These are phyloP conservation scores for Gastrolobium villosum DNA, from an alignment of 306 rosid species.

Conservation along the genomic window DNA sequence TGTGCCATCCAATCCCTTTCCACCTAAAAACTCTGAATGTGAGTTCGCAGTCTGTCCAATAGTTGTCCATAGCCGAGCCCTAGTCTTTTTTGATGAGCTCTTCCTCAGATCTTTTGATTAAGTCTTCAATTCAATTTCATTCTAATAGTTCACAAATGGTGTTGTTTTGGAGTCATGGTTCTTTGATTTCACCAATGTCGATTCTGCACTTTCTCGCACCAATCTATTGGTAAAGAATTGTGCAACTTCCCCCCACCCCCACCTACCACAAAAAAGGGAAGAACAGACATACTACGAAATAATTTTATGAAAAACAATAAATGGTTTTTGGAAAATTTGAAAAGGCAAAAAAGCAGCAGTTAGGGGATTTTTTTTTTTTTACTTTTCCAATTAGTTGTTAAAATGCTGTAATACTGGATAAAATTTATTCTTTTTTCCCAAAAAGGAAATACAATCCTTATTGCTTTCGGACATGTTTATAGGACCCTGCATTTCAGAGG, in stretches of 20 bases:
- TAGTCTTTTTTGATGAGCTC: constrained; percentile 12
- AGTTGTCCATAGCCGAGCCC: background rate
- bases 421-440: background rate
- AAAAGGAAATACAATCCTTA: constrained; percentile 25
- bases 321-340: constrained; percentile 33
- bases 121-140: background rate
- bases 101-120: constrained; percentile 6
- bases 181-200: background rate
- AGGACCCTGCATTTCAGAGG: constrained; percentile 98
- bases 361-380: background rate
- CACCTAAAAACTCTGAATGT: constrained; percentile 5
- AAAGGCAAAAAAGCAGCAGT: background rate
- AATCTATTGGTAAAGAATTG: constrained; percentile 13
- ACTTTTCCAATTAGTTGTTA: constrained; percentile 33
- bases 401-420: constrained; percentile 26
- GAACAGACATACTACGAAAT: background rate
- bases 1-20: background rate
- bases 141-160: constrained; percentile 1
- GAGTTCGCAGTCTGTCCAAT: background rate
- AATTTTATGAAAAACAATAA: background rate
- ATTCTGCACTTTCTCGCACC: background rate
- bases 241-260: background rate
- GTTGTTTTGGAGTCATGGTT: constrained; percentile 14
- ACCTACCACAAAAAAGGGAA: background rate
- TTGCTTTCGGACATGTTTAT: constrained; percentile 44